These are phyloP conservation scores for Boechera retrofracta DNA, from an alignment of 345 rosid genomes.

Conservation along the genomic window DNA sequence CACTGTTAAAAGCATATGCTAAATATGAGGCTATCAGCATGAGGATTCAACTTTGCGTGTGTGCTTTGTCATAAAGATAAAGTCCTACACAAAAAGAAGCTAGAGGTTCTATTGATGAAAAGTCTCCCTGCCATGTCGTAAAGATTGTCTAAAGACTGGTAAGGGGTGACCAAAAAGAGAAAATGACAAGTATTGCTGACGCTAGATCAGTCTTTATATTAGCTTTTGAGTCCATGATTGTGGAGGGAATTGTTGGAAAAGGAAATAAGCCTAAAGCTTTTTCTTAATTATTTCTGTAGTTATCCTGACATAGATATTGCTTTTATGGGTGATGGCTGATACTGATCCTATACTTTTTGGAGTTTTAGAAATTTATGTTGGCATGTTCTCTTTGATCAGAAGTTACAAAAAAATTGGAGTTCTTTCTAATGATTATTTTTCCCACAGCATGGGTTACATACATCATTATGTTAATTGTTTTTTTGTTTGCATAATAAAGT, in stretches of 20 bases:
- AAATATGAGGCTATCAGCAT: conserved; percentile 32
- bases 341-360: conserved; percentile 21
- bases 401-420: not conserved
- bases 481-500: conserved; percentile 29
- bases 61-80: conserved; percentile 45
- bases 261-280: conserved; percentile 41
- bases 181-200: conserved; percentile 45
- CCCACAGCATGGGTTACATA: conserved; percentile 32
- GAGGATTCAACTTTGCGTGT: conserved; percentile 35
- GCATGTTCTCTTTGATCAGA: conserved; percentile 24
- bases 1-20: conserved; percentile 39
- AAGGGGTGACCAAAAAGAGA: conserved; percentile 40
- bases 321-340: conserved; percentile 28
- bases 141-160: conserved; percentile 36
- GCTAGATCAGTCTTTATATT: conserved; percentile 37
- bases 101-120: conserved; percentile 39
- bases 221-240: conserved; percentile 46
- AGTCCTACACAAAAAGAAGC: conserved; percentile 34
- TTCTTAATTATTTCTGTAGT: conserved; percentile 26
- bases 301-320: conserved; percentile 37
- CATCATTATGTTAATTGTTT: conserved; percentile 30
- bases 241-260: conserved; percentile 46
- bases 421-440: conserved; percentile 14
- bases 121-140: conserved; percentile 43
- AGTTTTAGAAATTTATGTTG: conserved; percentile 18